These are phyloP conservation scores for Desmodesmus armatus DNA, from an alignment of 139 green algal species.

Conservation along the genomic window DNA sequence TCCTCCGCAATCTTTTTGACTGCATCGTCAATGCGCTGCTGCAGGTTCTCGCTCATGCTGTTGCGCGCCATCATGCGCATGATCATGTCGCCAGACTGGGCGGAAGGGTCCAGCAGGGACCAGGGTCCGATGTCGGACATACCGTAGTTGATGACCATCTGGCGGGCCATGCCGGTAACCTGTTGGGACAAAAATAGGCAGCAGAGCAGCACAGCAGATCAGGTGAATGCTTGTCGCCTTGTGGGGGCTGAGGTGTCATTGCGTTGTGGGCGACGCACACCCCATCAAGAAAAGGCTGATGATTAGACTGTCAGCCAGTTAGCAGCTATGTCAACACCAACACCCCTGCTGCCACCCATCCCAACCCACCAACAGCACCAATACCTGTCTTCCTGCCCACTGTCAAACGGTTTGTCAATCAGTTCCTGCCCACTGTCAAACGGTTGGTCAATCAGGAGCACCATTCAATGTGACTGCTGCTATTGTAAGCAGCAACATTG, in stretches of 20 bases:
- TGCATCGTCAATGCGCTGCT: constrained; percentile 90
- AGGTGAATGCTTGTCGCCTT: too few relatives aligned
- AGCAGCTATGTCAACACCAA: not conserved
- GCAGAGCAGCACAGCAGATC: not conserved
- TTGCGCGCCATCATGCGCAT: constrained; percentile 99
- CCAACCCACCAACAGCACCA: too few relatives aligned
- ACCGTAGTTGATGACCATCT: constrained; percentile 99
- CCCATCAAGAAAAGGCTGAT: not conserved
- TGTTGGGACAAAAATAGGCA: constrained; percentile 38
- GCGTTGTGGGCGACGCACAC: too few relatives aligned
- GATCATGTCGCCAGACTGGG: constrained; percentile 91
- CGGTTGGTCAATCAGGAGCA: too few relatives aligned
- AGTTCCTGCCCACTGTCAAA: too few relatives aligned
- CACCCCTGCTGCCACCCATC: not conserved
- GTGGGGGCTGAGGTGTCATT: too few relatives aligned
- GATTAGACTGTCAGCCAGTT: not conserved
- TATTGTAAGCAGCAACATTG: too few relatives aligned
- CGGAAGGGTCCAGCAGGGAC: constrained; percentile 90
- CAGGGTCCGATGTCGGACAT: constrained; percentile 98
- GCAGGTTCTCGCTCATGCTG: constrained; percentile 96
- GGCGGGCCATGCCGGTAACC: constrained; percentile 89
- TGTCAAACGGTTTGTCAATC: too few relatives aligned
- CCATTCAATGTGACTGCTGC: too few relatives aligned
- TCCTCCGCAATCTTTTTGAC: constrained; percentile 91
- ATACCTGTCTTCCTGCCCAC: too few relatives aligned